Evolutionary conservation across 1,139 yeast genomes (phyloP), one percentile per base, ranked within the genome.

Genomic region (Pichia terricola): DNA sequence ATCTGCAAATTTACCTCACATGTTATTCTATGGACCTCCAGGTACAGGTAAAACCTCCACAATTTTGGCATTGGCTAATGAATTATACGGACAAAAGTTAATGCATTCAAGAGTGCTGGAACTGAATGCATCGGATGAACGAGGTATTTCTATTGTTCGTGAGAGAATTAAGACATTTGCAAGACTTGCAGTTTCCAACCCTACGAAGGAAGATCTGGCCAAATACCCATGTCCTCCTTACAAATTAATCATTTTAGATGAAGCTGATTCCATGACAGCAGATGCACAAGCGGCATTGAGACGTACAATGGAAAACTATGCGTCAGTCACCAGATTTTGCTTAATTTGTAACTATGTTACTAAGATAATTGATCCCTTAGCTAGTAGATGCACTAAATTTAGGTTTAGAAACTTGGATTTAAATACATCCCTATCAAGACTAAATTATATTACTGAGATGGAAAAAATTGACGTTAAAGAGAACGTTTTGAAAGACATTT

Each of bases 191-290:
- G 88, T 91, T 2, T 81, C 96, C 1, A 83, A 83, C 50, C 94
- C 96, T 0, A 62, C 82, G 1, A 68, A 70, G 16, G 81, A 79
- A 36, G 91, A 83, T 55, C 63, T 74, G 46, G 75, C 68, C 35
- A 72, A 79, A 16, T 87, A 87, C 61, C 96, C 97, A 1, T 91
- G 97, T 60, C 96, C 96, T 2, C 96, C 96, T 5, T 89, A 83
- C 63, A 89, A 89, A 60, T 44, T 62, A 42, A 77, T 81, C 49
- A 83, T 87, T 40, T 64, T 89, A 44, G 97, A 91, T 66, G 98
- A 91, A 64, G 98, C 98, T 0, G 98, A 91, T 62, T 85, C 95
- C 25, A 91, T 91, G 98, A 91, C 98, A n/a, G 78, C 85, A 40
- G 98, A 91, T 63, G 98, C 98, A 0, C 98, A 91, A 61, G 76